These are phyloP conservation scores for Epithele typhae DNA, from an alignment of 768 basidiomycete genomes.

Conservation along the genomic window DNA sequence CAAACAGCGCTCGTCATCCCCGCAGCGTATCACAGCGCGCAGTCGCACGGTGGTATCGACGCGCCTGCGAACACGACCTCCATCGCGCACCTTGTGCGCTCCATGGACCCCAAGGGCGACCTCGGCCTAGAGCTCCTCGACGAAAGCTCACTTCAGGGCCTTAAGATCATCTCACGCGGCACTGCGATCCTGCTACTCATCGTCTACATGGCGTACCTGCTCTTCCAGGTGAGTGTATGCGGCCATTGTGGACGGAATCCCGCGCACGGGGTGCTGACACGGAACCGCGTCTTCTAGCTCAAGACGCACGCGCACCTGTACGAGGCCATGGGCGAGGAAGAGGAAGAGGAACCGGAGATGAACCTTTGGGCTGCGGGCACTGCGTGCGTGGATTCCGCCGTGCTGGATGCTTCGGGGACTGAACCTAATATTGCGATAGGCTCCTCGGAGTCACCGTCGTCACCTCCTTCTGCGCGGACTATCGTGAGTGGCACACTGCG, in stretches of 20 bases:
- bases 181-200: slow-evolving; percentile 48
- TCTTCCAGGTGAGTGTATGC: slow-evolving; percentile 57
- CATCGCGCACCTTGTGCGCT: not conserved
- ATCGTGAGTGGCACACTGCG: slow-evolving; percentile 42
- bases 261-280: no score
- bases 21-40: slow-evolving; percentile 71
- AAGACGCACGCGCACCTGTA: slow-evolving; percentile 69
- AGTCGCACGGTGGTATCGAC: slow-evolving; percentile 12
- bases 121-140: slow-evolving; percentile 17
- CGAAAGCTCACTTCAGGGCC: slow-evolving; percentile 34
- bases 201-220: slow-evolving; percentile 71
- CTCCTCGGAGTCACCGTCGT: slow-evolving; percentile 72
- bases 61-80: slow-evolving; percentile 5
- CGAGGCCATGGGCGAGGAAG: slow-evolving; percentile 35
- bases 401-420: no score
- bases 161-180: slow-evolving; percentile 50
- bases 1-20: slow-evolving; percentile 76
- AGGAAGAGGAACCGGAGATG: slow-evolving; percentile 54
- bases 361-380: slow-evolving; percentile 59
- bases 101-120: slow-evolving; percentile 13
- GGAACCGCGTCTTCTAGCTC: slow-evolving; percentile 52
- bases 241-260: not conserved
- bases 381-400: slow-evolving; percentile 43
- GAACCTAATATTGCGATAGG: slow-evolving; percentile 28
- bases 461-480: slow-evolving; percentile 89